Evolutionary conservation across 371 early-diverging fungal species (phyloP), one percentile per base, ranked within the genome.

Genomic region (Mucor mucedo): DNA sequence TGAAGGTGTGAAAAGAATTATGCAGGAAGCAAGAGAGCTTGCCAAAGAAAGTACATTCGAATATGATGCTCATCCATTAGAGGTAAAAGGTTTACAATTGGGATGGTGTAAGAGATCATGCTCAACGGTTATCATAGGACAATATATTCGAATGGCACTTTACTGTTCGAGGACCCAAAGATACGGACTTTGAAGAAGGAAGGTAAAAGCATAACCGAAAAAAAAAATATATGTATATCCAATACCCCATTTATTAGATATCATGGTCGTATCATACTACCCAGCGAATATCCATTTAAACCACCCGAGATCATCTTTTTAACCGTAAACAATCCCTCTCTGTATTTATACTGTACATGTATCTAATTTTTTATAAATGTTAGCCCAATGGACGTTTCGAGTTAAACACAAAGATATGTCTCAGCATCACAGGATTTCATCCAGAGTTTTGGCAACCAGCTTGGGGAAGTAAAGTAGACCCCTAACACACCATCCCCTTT

Each of bases 391-490:
- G 97, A 10, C 87, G 98, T 6, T 98, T 98, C 72, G 93, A 96
- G 68, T 71, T 92, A 28, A 83, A 91, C 68, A 94, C 90, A 61
- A 94, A 97, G 70, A 95, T 98, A 2, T 98, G 98, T 65, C 78
- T 97, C 39, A 93, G 91, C 60, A 92, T 95, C 47, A 95, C 95
- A 38, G 93, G 91, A 30, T 92, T 91, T 75, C 97, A 98, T 73
- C 95, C 96, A 21, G 92, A 98, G 73, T 89, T 82, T 60, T 97
- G 98, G 97, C 89, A 93, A 58, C 97, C 98, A 1, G 93, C 95
- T 2, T 97, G 97, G 97, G 91, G 91, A 16, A 88, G 86, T 87
- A 77, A 21, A 65, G 83, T 78, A 48, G 6, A 2, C 29, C n/a
- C n/a, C n/a, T n/a, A n/a, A n/a, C n/a, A n/a, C n/a, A n/a, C n/a